These are phyloP conservation scores for Zoysia matrella DNA, from an alignment of 202 grass and related monocot species.

Conservation along the genomic window DNA sequence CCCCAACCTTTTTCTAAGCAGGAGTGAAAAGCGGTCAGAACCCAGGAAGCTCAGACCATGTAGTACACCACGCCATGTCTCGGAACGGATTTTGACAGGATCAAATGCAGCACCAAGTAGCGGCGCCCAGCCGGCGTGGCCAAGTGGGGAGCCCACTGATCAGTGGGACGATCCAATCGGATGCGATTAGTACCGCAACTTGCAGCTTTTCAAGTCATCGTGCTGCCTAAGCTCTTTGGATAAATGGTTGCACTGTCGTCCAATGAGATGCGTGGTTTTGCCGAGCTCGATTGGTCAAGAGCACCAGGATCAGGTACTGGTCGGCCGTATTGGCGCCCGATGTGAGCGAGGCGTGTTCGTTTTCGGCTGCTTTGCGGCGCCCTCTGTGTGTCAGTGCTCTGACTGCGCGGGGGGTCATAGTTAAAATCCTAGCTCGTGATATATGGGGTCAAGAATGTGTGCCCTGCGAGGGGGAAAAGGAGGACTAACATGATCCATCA, in stretches of 20 bases:
- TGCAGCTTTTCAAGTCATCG: conserved; percentile 34
- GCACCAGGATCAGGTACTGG: conserved; percentile 10
- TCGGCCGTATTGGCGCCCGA: conserved; percentile 23
- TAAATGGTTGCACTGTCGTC: background rate
- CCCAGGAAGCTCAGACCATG: conserved; percentile 7
- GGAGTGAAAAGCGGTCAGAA: conserved; percentile 38
- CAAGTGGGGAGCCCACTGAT: conserved; percentile 40
- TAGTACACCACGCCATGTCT: background rate
- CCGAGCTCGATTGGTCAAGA: conserved; percentile 17
- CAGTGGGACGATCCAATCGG: background rate
- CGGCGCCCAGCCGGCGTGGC: background rate
- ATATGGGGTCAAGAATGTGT: too few relatives aligned
- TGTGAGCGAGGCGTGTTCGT: background rate
- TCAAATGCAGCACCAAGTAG: conserved; percentile 10
- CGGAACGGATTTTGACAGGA: background rate
- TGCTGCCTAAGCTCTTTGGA: conserved; percentile 21
- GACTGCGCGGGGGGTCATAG: too few relatives aligned
- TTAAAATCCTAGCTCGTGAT: too few relatives aligned
- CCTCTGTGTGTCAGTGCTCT: too few relatives aligned
- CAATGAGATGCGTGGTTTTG: conserved; percentile 13
- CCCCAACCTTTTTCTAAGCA: background rate
- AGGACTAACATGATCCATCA: too few relatives aligned
- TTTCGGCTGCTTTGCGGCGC: too few relatives aligned
- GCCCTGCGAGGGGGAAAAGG: too few relatives aligned
- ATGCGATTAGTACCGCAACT: background rate